Percentiles rank a stretch among this genome's conserved stretches.
These are phyloP conservation scores for Acacia confusa DNA, from an alignment of 306 rosid species.

Conservation along the genomic window DNA sequence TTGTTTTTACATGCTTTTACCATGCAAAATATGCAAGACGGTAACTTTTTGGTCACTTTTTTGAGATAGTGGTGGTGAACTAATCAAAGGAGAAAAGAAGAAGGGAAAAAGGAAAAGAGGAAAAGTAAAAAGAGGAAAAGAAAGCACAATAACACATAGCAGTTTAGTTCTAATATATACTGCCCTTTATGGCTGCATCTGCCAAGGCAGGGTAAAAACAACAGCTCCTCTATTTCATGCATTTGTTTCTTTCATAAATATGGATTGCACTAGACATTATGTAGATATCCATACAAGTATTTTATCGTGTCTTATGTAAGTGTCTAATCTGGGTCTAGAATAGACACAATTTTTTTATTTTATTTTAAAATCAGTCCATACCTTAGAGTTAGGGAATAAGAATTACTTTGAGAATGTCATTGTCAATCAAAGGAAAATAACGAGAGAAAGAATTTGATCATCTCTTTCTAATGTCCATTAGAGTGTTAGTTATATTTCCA, in stretches of 20 bases:
- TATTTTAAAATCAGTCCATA: not conserved
- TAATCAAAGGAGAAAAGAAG: not conserved
- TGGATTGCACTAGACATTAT: not conserved
- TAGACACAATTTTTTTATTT: not conserved
- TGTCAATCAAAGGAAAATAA: slow-evolving; percentile 27
- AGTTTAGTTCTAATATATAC: not conserved
- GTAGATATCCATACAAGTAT: not conserved
- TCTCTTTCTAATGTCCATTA: slow-evolving; percentile 24
- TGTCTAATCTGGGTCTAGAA: not conserved
- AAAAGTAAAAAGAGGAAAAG: not conserved
- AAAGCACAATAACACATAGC: not conserved
- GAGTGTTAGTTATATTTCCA: slow-evolving; percentile 24
- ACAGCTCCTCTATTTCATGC: slow-evolving; percentile 3
- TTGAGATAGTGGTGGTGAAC: slow-evolving; percentile 5
- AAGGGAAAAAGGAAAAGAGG: not conserved
- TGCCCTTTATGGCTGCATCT: not conserved
- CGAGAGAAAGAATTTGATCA: slow-evolving; percentile 8
- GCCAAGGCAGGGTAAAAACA: slow-evolving; percentile 21
- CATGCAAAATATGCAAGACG: not conserved
- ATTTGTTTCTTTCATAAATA: slow-evolving; percentile 5
- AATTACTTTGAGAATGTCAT: slow-evolving; percentile 16
- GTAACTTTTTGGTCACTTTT: slow-evolving; percentile 13
- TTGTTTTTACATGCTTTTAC: not conserved
- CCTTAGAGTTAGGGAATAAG: not conserved
- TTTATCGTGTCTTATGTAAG: not conserved